Evolutionary conservation across 2,329 filamentous ascomycete species (phyloP).

Genomic region (Cyphellophora europaea): DNA sequence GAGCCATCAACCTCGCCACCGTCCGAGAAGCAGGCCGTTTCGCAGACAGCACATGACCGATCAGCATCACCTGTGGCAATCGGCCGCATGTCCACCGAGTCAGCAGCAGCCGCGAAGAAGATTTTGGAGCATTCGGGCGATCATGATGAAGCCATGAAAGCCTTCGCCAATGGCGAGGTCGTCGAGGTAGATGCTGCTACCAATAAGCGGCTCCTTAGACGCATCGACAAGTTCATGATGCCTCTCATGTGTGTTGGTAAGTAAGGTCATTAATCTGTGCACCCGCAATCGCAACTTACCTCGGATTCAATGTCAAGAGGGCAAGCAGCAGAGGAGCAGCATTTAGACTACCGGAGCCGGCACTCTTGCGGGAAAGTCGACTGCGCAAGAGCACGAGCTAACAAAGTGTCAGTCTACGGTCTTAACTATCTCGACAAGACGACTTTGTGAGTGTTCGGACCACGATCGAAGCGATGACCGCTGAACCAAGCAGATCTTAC

Average conservation of each 20-base stretch:
- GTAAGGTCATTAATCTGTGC: too few species aligned
- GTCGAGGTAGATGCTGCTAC: slow-evolving; percentile 47
- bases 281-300: too few species aligned
- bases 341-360: too few species aligned
- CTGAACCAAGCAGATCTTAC: slow-evolving; percentile 43
- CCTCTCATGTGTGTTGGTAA: slow-evolving; percentile 48
- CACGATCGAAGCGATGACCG: slow-evolving; percentile 17
- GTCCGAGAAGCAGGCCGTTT: slow-evolving; percentile 7
- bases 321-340: too few species aligned
- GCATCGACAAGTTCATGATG: slow-evolving; percentile 55
- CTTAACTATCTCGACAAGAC: slow-evolving; percentile 1
- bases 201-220: slow-evolving; percentile 49
- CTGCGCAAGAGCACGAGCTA: too few species aligned
- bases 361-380: too few species aligned
- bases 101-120: slow-evolving; percentile 18
- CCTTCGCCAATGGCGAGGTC: slow-evolving; percentile 41
- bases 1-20: too few species aligned
- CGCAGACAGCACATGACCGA: slow-evolving; percentile 9
- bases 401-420: too few species aligned
- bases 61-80: slow-evolving; percentile 12
- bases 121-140: slow-evolving; percentile 46
- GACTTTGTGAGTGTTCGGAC: background rate
- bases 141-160: slow-evolving; percentile 53
- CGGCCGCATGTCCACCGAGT: slow-evolving; percentile 7
- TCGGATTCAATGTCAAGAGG: too few species aligned